Conservation (phyloP, 371 early-diverging fungal species). For the Apophysomyces ossiformis region DNA sequence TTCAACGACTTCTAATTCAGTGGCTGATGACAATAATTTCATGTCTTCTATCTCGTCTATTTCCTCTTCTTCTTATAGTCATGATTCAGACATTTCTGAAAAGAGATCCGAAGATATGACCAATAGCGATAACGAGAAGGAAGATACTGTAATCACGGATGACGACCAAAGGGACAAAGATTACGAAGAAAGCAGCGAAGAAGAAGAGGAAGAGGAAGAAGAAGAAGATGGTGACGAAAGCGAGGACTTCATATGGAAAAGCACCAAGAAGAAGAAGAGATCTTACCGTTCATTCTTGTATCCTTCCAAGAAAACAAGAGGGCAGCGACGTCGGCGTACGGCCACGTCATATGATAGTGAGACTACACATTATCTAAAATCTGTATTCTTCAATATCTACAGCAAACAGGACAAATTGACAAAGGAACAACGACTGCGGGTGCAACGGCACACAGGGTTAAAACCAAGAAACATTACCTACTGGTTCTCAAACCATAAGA, state of each 20-base stretch:
- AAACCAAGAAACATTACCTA: conserved; percentile 54
- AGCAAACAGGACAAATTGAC: conserved; percentile 43
- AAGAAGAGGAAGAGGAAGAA: conserved; percentile 3
- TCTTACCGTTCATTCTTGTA: not conserved
- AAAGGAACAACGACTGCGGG: conserved; percentile 43
- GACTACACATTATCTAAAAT: conserved; percentile 46
- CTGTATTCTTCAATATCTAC: conserved; percentile 46
- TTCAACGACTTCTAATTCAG: too few relatives aligned
- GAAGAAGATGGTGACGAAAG: conserved; percentile 12
- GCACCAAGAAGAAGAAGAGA: not conserved
- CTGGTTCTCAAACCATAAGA: conserved; percentile 57
- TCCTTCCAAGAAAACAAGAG: not conserved
- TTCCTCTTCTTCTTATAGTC: too few relatives aligned
- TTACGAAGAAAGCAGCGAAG: conserved; percentile 7
- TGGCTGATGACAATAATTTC: too few relatives aligned
- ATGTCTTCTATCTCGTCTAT: too few relatives aligned
- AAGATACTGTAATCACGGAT: not conserved
- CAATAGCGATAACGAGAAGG: not conserved
- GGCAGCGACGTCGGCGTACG: conserved; percentile 31
- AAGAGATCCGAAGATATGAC: not conserved
- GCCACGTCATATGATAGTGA: conserved; percentile 50
- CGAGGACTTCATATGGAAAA: conserved; percentile 2
- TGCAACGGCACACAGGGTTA: conserved; percentile 40
- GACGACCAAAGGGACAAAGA: conserved; percentile 8
- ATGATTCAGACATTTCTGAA: not conserved